These are phyloP conservation scores for Claviceps pazoutovae DNA, from an alignment of 2,329 filamentous ascomycete species.

Conservation along the genomic window DNA sequence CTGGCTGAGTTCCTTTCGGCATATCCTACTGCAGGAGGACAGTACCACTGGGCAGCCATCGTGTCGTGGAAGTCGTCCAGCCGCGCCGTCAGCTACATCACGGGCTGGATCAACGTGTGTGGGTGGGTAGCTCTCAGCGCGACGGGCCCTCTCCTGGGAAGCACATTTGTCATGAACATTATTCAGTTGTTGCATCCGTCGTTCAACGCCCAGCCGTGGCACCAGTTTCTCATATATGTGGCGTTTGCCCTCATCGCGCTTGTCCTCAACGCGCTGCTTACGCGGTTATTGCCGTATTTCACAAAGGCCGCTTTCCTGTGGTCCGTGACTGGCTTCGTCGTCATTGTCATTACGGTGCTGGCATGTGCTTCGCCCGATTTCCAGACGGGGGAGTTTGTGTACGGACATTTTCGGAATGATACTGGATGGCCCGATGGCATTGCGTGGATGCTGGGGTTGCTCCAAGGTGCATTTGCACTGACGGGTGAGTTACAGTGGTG, in stretches of 20 bases:
- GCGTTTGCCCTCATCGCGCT: conserved; percentile 48
- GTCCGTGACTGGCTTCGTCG: conserved; percentile 53
- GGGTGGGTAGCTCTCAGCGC: conserved; percentile 59
- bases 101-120: conserved; percentile 60
- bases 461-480: conserved; percentile 37
- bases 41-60: conserved; percentile 61
- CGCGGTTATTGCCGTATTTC: conserved; percentile 42
- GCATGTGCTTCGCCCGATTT: conserved; percentile 52
- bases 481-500: conserved; percentile 15
- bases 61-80: conserved; percentile 47
- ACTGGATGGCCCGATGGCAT: conserved; percentile 58
- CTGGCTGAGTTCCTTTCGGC: conserved; percentile 59
- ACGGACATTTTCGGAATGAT: conserved; percentile 51
- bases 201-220: conserved; percentile 48
- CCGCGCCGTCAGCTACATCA: conserved; percentile 52
- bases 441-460: conserved; percentile 39
- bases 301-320: conserved; percentile 59
- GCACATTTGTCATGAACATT: conserved; percentile 51
- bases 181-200: conserved; percentile 45
- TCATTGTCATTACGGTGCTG: conserved; percentile 57
- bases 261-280: conserved; percentile 50
- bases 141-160: conserved; percentile 53
- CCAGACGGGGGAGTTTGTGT: conserved; percentile 51
- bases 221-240: conserved; percentile 61
- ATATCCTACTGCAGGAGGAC: conserved; percentile 44